Evolutionary conservation across 306 rosid genomes (phyloP), one percentile per base, ranked within the genome.

Genomic region (Casuarina cunninghamiana): DNA sequence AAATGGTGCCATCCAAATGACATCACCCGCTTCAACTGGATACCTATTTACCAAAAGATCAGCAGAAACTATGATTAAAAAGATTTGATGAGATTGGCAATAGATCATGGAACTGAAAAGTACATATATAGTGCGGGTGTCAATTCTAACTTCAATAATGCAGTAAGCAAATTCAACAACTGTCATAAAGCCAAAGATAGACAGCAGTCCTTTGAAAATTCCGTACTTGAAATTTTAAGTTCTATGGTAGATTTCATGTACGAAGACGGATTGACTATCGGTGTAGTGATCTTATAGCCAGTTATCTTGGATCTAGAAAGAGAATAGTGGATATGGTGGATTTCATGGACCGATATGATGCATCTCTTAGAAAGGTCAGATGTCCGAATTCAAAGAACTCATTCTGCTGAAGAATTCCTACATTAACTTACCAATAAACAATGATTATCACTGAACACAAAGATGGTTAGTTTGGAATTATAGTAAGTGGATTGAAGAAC

Each of bases 1-100:
- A 69, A 93, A 95, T 68, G 99, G 99, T 17, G 99, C 97, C 99
- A 93, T 95, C 99, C 97, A 95, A 86, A 95, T 95, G 71, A 60
- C 97, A 86, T 95, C 97, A 49, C 97, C 99, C 1, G 97, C 88
- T 81, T 95, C 90, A 83, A 95, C 89, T 15, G 97, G 94, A 83
- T 93, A 95, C 99, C 99, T 95, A 58, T 77, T 46, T 45, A 45
- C 53, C 67, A 62, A 72, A 38, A 19, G 26, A 60, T 35, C 42
- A 72, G 72, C 48, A 42, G 10, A 46, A 0, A 35, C n/a, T 21
- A 26, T 8, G 76, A 79, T 19, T 1, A 82, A 39, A 55, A 55
- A 6, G 76, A 80, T 69, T 60, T 45, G 2, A 13, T 7, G 17
- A 13, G 70, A 26, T 26, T 11, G 35, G 49, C 42, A 26, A 70